Percentiles rank a stretch among this genome's conserved stretches.
Evolutionary conservation across 1,139 yeast genomes (phyloP).

Genomic region (Yamadazyma dendronema): DNA sequence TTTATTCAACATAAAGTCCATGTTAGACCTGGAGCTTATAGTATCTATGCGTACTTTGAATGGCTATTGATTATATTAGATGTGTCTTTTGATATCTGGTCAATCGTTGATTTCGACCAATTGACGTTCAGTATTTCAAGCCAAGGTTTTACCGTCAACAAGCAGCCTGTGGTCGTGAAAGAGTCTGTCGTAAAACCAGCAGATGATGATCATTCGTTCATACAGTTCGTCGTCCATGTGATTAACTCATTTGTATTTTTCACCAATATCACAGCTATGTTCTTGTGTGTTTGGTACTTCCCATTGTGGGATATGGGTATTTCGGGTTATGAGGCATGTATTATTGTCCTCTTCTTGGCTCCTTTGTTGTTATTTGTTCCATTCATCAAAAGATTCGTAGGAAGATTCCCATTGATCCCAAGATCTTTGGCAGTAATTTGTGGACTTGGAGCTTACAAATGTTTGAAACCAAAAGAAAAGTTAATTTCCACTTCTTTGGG

Average conservation of each 20-base stretch:
- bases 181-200: constrained; percentile 6
- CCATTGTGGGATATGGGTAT: constrained; percentile 98
- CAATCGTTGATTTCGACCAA: constrained; percentile 64
- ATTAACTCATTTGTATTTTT: constrained; percentile 74
- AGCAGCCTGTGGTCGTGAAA: constrained; percentile 1
- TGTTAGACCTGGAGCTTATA: constrained; percentile 87
- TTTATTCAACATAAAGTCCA: constrained; percentile 93
- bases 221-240: constrained; percentile 46
- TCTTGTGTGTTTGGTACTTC: constrained; percentile 91
- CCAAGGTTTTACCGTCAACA: background rate
- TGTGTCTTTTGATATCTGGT: constrained; percentile 79
- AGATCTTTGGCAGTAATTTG: constrained; percentile 57
- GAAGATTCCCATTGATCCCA: constrained; percentile 43
- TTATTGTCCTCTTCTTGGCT: constrained; percentile 52
- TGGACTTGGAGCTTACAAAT: constrained; percentile 75
- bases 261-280: constrained; percentile 78
- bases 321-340: constrained; percentile 84
- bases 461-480: constrained; percentile 66
- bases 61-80: constrained; percentile 87
- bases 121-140: constrained; percentile 41
- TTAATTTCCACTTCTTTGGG: constrained; percentile 68
- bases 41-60: constrained; percentile 90
- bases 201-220: constrained; percentile 30
- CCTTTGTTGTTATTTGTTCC: constrained; percentile 60
- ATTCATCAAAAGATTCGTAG: constrained; percentile 42